phyloP scores from a whole-genome alignment of 108 stramenopile genomes.

The Fragilaria crotonensis region DNA sequence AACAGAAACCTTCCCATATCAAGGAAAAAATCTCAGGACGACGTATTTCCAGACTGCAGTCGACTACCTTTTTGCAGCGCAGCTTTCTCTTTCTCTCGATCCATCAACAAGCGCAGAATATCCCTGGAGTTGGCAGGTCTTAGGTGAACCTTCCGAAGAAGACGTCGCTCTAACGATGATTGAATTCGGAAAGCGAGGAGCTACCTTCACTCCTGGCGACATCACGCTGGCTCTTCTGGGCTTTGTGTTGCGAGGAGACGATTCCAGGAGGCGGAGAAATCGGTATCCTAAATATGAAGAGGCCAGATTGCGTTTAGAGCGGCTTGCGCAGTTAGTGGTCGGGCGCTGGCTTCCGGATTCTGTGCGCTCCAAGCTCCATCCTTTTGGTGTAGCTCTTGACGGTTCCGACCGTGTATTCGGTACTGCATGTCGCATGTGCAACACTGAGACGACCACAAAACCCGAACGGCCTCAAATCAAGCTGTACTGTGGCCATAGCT shows the following conservation, averaged over 20 bases:
- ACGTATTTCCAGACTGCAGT: neutral
- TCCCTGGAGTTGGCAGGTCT: slow-evolving; percentile 6
- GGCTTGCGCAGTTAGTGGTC: neutral
- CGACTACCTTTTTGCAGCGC: neutral
- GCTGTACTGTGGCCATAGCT: slow-evolving; percentile 7
- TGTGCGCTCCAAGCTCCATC: neutral
- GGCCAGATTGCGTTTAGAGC: neutral
- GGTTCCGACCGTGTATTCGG: neutral
- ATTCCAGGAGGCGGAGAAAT: neutral
- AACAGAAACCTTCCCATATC: neutral
- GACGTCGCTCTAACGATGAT: slow-evolving; percentile 1
- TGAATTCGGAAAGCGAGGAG: neutral
- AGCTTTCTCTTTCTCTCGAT: neutral
- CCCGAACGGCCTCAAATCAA: neutral
- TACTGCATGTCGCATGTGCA: neutral
- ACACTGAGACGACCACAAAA: neutral
- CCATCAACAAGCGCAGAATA: neutral
- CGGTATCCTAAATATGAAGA: slow-evolving; percentile 3
- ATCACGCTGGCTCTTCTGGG: neutral
- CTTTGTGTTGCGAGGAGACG: neutral
- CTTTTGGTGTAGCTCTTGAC: neutral
- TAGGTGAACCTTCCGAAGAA: neutral
- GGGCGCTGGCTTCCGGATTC: neutral
- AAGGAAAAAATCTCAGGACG: neutral
- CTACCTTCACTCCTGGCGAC: slow-evolving; percentile 2